Evolutionary conservation across 2,329 filamentous ascomycete genomes (phyloP), one percentile per base, ranked within the genome.

Genomic region (Simplicillium aogashimaense): DNA sequence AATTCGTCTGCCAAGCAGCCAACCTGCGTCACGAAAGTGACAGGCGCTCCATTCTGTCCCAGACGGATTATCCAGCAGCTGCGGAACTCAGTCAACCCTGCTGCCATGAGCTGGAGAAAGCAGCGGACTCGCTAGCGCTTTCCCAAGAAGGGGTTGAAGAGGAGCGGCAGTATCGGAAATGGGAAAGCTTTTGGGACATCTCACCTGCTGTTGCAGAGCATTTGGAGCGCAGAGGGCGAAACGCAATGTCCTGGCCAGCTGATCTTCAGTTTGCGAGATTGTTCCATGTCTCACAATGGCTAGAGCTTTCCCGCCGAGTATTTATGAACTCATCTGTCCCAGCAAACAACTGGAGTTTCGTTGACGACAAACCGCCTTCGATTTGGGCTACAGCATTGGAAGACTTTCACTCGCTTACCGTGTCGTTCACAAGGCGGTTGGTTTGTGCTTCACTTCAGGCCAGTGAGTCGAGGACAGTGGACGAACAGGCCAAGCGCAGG

Each of bases 331-430:
- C 71, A 11, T 56, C 65, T 2, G 64, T 73, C 33, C 61, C 68
- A 11, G 74, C 78, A 40, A 70, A 76, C 41, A 88, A 86, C 53
- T 94, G 85, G 86, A 66, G 64, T 29, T 67, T 65, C 31, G 50
- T 84, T 7, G 69, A 72, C 15, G 69, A 72, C n/a, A 69, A 75
- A 41, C 66, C 66, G 3, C 88, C 88, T 0, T 77, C 82, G 0
- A 75, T 95, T 16, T 79, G 83, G 48, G 74, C 79, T 7, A 88
- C 85, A 2, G 79, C 84, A 0, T 70, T 94, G n/a, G 70, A 76
- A 5, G 86, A 92, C 49, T 81, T 95, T 35, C 72, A 88, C 51
- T 74, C 74, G 8, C 59, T 95, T 2, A 67, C 74, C 0, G 56
- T 83, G 1, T 83, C 74, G 39, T 48, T 92, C 12, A 89, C 84